Base-by-base conservation (phyloP, 768 basidiomycete genomes). In the Leucosporidium yakuticum region DNA sequence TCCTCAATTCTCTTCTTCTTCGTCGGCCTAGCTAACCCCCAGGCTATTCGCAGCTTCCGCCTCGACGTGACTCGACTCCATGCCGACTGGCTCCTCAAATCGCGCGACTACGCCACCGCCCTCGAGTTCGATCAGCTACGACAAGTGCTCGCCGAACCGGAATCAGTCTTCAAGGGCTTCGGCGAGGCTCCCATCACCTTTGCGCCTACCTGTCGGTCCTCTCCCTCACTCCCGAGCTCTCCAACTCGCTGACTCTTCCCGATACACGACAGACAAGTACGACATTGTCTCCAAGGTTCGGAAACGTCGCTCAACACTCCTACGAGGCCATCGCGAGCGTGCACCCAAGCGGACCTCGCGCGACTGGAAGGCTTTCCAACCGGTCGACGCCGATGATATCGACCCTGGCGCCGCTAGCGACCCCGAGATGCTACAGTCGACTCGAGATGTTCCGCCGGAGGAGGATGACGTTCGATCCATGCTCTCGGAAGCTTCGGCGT, bases 31-130 rank as follows among this genome's bases (percentile, higher is more conserved):
- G 32, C 44, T 34, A 50, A 39, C n/a, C 19, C 36, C 5, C 4
- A 2, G 23, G 0, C 20, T 58, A 11, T 9, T 57, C 69, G 93
- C 58, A 97, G 95, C 78, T 96, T 96, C 76, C 84, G 94, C 44
- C 80, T 96, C 59, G 87, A 94, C 71, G 85, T 96, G 55, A 88
- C 92, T 9, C 84, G 94, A 23, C 79, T 94, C 19, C 94, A 97
- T 76, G 93, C 93, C 6, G 94, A 97, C 78, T 96, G 93, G 92
- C 81, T 97, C 5, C 86, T 94, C 67, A 85, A 89, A 31, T 84
- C 85, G 47, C 86, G 87, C 81, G 91, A 94, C 25, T 97, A 89
- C 73, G 80, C 81, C 1, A 88, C 92, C 74, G 92, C 92, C 0
- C 83, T 96, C 17, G 87, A 86, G 17, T 97, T 96, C 76, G 94